These are phyloP conservation scores for Acacia crassicarpa DNA, from an alignment of 306 rosid species.

Conservation along the genomic window DNA sequence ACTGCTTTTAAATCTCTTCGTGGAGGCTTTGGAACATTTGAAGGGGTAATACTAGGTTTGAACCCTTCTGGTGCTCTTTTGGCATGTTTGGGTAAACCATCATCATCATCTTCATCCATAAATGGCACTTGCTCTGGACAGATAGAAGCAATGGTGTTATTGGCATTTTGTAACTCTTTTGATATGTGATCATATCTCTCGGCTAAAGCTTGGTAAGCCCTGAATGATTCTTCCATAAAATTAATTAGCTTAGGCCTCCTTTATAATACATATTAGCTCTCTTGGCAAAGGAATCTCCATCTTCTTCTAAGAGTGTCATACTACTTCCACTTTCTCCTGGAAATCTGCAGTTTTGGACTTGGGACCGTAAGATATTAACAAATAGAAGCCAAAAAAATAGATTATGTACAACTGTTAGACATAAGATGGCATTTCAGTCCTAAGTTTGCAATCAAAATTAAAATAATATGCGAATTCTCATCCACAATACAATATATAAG, in stretches of 20 bases:
- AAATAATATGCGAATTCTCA: neutral
- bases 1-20: constrained; percentile 52
- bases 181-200: constrained; percentile 95
- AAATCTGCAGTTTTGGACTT: constrained; percentile 63
- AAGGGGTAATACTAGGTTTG: constrained; percentile 40
- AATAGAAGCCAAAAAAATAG: neutral
- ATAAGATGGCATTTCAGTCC: constrained; percentile 1
- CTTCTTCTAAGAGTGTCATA: constrained; percentile 69
- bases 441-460: neutral
- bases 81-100: constrained; percentile 33
- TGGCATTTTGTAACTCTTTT: constrained; percentile 93
- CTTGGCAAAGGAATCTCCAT: constrained; percentile 96
- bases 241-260: constrained; percentile 81
- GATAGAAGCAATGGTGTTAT: constrained; percentile 85
- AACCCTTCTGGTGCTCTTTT: constrained; percentile 47
- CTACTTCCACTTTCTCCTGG: constrained; percentile 75
- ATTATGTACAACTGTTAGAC: neutral
- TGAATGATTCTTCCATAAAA: constrained; percentile 82
- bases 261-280: constrained; percentile 98
- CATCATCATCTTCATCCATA: constrained; percentile 90
- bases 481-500: no score
- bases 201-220: constrained; percentile 87
- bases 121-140: constrained; percentile 89
- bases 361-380: constrained; percentile 9
- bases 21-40: constrained; percentile 64